Evolutionary conservation across 768 basidiomycete species (phyloP).

Genomic region (Russula virescens): DNA sequence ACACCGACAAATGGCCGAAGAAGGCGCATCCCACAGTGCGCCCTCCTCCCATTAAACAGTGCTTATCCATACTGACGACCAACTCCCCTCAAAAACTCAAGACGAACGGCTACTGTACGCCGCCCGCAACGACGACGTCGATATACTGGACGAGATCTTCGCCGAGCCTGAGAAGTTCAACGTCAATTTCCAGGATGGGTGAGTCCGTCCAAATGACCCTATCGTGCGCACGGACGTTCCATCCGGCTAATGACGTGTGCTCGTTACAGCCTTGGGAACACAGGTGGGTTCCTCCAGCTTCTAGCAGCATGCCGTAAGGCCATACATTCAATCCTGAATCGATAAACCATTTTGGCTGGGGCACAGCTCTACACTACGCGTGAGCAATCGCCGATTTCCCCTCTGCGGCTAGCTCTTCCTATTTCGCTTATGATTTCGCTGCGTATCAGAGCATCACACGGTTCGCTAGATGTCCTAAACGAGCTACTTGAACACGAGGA

Average conservation of each 20-base stretch:
- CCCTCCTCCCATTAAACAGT: background rate
- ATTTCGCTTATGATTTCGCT: conserved; percentile 8
- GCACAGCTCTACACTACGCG: conserved; percentile 66
- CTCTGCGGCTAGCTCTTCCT: no score
- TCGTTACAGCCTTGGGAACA: conserved; percentile 58
- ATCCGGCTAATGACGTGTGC: background rate
- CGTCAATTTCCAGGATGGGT: conserved; percentile 79
- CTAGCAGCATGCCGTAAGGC: background rate
- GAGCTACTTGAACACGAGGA: conserved; percentile 65
- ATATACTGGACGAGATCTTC: conserved; percentile 56
- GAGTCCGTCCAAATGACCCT: conserved; percentile 29
- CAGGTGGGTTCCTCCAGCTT: conserved; percentile 46
- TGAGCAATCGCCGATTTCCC: conserved; percentile 41
- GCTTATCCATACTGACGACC: background rate
- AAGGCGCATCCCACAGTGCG: background rate
- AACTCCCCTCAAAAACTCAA: conserved; percentile 27
- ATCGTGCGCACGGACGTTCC: background rate
- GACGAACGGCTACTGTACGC: conserved; percentile 71
- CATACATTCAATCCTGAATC: background rate
- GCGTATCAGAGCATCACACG: conserved; percentile 42
- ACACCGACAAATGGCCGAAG: conserved; percentile 8
- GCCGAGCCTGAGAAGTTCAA: conserved; percentile 48
- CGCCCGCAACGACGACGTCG: conserved; percentile 68
- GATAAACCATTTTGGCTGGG: background rate
- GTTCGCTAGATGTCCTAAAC: conserved; percentile 60